A percentile compares a stretch with the other conserved stretches of the same genome.
Evolutionary conservation across 768 basidiomycete genomes (phyloP).

Genomic region (Leucocoprinus birnbaumii): DNA sequence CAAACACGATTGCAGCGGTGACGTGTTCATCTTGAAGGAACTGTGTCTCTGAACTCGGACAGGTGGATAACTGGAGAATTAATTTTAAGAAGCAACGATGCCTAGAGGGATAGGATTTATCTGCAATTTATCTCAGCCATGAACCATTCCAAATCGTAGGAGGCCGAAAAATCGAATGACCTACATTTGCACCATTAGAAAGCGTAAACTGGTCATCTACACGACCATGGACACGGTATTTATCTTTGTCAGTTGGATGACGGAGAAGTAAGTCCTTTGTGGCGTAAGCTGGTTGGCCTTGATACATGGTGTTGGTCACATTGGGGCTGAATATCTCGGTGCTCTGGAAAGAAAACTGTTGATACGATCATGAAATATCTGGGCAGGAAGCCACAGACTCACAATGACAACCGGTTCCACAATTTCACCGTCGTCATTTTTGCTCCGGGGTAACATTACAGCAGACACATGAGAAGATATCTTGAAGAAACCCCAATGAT

Average conservation of each 20-base stretch:
- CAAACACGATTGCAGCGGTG: slow-evolving; percentile 33
- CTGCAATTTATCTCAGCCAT: background rate
- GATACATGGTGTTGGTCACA: slow-evolving; percentile 28
- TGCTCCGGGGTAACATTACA: background rate
- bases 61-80: background rate
- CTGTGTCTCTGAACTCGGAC: slow-evolving; percentile 19
- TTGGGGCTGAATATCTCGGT: background rate
- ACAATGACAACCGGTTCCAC: background rate
- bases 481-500: background rate
- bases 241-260: slow-evolving; percentile 32
- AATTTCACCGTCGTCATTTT: background rate
- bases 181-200: slow-evolving; percentile 30
- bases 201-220: slow-evolving; percentile 45
- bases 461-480: background rate
- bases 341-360: too few species aligned
- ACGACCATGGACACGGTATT: slow-evolving; percentile 36
- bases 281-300: slow-evolving; percentile 28
- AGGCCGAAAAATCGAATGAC: background rate
- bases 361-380: too few species aligned
- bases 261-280: slow-evolving; percentile 35
- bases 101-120: slow-evolving; percentile 10
- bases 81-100: background rate
- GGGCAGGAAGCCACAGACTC: background rate
- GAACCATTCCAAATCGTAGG: too few species aligned
- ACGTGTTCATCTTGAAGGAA: slow-evolving; percentile 31